These are phyloP conservation scores for Rasamsonia emersonii DNA, from an alignment of 2,329 filamentous ascomycete species.

Conservation along the genomic window DNA sequence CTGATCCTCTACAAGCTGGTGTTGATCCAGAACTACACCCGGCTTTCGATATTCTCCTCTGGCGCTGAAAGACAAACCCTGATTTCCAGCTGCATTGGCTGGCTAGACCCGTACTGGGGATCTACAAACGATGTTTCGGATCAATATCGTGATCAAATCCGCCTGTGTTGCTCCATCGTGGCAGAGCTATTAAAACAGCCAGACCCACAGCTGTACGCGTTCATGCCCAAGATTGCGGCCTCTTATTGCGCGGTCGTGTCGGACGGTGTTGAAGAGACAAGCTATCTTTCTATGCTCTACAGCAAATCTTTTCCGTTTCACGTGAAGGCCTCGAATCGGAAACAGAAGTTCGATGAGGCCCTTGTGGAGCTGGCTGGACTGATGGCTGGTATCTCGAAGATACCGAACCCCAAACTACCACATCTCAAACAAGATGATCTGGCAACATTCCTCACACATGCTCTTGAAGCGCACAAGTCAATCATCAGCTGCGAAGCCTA, in stretches of 20 bases:
- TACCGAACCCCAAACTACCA: constrained; percentile 64
- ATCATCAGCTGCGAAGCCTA: constrained; percentile 86
- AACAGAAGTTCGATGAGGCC: constrained; percentile 69
- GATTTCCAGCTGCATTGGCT: constrained; percentile 72
- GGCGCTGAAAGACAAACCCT: constrained; percentile 66
- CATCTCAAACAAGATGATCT: constrained; percentile 71
- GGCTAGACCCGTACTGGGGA: constrained; percentile 93
- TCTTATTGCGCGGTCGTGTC: constrained; percentile 73
- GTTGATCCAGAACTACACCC: constrained; percentile 84
- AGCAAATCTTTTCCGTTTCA: constrained; percentile 86
- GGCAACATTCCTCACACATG: constrained; percentile 64
- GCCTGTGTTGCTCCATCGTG: constrained; percentile 85
- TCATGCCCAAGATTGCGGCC: constrained; percentile 82
- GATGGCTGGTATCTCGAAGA: constrained; percentile 70
- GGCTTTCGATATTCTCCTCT: constrained; percentile 70
- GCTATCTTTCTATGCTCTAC: constrained; percentile 74
- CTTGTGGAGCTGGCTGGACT: constrained; percentile 83
- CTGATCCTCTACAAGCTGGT: constrained; percentile 86
- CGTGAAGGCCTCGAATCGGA: constrained; percentile 53
- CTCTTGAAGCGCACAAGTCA: constrained; percentile 77
- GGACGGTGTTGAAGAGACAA: constrained; percentile 50
- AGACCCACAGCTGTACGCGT: constrained; percentile 73
- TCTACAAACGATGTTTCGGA: constrained; percentile 62
- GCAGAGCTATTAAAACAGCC: constrained; percentile 75
- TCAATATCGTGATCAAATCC: constrained; percentile 87